Percentiles rank a stretch among this genome's conserved stretches.
Evolutionary conservation across 2,329 filamentous ascomycete genomes (phyloP).

Genomic region (Pseudogymnoascus sp.): DNA sequence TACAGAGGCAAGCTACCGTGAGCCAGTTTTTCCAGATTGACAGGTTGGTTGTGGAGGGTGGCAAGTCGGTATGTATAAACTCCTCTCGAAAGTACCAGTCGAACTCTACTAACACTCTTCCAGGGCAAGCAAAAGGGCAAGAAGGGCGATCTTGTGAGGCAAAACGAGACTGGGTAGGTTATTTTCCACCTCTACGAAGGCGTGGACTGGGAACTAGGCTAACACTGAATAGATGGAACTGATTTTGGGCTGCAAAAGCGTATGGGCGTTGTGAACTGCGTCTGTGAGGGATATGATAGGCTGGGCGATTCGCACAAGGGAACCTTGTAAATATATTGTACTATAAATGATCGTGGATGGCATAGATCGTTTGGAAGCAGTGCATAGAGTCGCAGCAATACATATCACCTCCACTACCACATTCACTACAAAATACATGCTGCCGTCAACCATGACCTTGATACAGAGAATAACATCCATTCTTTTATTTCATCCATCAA

Average conservation of each 20-base stretch:
- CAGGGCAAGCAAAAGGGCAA: conserved; percentile 64
- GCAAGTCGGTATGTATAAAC: conserved; percentile 57
- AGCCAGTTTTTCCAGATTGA: conserved; percentile 94
- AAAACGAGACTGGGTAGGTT: conserved; percentile 71
- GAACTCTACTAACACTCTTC: not conserved
- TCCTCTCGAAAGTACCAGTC: not conserved
- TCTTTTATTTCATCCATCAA: not conserved
- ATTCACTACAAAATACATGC: not conserved
- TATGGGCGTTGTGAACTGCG: not conserved
- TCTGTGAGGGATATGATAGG: conserved; percentile 2
- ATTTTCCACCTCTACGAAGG: not conserved
- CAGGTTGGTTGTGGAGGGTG: conserved; percentile 83
- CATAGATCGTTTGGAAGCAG: not conserved
- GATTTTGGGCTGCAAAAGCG: conserved; percentile 13
- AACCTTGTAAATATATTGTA: conserved; percentile 7
- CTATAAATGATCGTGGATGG: not conserved
- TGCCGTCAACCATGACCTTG: not conserved
- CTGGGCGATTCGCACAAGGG: not conserved
- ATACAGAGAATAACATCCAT: not conserved
- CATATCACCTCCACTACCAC: conserved; percentile 1
- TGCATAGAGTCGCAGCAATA: not conserved
- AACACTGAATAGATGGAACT: conserved; percentile 31
- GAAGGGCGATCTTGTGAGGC: conserved; percentile 61
- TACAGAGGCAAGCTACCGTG: conserved; percentile 85
- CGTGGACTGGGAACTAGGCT: conserved; percentile 3